Evolutionary conservation across 192 early-diverging fungal genomes (phyloP).

Genomic region (Backusella parvicylindrica): DNA sequence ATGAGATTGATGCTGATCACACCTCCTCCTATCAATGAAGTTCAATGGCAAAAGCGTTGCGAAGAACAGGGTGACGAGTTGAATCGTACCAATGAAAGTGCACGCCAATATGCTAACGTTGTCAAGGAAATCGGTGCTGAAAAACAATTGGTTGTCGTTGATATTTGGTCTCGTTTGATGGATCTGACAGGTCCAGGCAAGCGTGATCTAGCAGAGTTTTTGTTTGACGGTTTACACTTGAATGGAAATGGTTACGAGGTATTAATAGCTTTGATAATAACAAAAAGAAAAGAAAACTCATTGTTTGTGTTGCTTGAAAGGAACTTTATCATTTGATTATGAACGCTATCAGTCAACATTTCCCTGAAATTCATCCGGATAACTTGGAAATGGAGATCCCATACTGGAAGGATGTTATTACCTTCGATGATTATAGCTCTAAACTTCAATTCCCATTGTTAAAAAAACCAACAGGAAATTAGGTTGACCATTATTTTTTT

Average conservation of each 20-base stretch:
- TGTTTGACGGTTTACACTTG: conserved; percentile 60
- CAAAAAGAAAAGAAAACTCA: neutral
- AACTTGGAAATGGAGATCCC: conserved; percentile 42
- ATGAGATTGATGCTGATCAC: conserved; percentile 67
- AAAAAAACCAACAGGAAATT: conserved; percentile 10
- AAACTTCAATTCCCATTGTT: conserved; percentile 23
- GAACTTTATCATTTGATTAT: conserved; percentile 37
- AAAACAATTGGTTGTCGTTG: conserved; percentile 15
- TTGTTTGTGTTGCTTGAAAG: conserved; percentile 13
- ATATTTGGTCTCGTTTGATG: conserved; percentile 42
- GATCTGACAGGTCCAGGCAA: conserved; percentile 25
- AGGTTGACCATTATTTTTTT: neutral
- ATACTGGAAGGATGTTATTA: conserved; percentile 30
- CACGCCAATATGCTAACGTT: conserved; percentile 48
- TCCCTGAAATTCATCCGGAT: conserved; percentile 51
- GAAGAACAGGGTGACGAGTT: conserved; percentile 22
- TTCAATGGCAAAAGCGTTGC: conserved; percentile 35
- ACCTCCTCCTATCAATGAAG: conserved; percentile 65
- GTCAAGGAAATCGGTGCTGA: conserved; percentile 44
- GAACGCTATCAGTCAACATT: conserved; percentile 34
- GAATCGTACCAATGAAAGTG: conserved; percentile 39
- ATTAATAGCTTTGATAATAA: neutral
- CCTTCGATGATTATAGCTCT: conserved; percentile 8
- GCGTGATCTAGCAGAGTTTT: conserved; percentile 27
- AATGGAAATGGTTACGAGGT: conserved; percentile 51